phyloP scores from a whole-genome alignment of 2,329 filamentous ascomycete species.

The Fusarium sp. region DNA sequence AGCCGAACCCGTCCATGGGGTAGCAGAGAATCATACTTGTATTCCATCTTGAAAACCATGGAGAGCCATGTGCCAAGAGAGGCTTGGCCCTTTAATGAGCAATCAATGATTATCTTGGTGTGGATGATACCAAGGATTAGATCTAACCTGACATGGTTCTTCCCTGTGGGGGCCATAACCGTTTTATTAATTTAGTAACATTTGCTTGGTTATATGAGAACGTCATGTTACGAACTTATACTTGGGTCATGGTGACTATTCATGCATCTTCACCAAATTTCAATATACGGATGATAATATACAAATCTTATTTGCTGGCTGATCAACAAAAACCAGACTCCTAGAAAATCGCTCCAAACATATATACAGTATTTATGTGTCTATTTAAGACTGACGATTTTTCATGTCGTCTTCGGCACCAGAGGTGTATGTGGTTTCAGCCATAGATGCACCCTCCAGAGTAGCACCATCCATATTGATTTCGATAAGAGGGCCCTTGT shows the following conservation, averaged over 20 bases:
- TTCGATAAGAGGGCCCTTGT: conserved; percentile 54
- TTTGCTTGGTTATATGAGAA: too few species aligned
- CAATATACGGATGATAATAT: not conserved
- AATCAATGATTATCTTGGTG: not conserved
- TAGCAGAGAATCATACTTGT: not conserved
- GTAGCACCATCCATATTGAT: conserved; percentile 31
- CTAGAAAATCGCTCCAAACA: not conserved
- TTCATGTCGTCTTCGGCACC: conserved; percentile 35
- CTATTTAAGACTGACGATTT: not conserved
- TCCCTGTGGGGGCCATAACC: not conserved
- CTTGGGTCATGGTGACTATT: not conserved
- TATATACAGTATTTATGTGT: not conserved
- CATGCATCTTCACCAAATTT: not conserved
- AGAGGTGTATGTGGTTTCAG: conserved; percentile 37
- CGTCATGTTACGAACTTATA: not conserved
- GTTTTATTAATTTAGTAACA: too few species aligned
- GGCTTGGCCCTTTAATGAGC: not conserved
- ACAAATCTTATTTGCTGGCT: not conserved
- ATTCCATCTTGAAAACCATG: not conserved
- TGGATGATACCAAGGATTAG: not conserved
- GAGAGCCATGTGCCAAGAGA: too few species aligned
- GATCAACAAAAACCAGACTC: not conserved
- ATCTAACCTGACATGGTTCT: not conserved
- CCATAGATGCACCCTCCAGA: conserved; percentile 38
- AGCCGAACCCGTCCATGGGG: not conserved